Conservation (phyloP, 2,329 filamentous ascomycete species). For the Cucurbitaria berberidis region DNA sequence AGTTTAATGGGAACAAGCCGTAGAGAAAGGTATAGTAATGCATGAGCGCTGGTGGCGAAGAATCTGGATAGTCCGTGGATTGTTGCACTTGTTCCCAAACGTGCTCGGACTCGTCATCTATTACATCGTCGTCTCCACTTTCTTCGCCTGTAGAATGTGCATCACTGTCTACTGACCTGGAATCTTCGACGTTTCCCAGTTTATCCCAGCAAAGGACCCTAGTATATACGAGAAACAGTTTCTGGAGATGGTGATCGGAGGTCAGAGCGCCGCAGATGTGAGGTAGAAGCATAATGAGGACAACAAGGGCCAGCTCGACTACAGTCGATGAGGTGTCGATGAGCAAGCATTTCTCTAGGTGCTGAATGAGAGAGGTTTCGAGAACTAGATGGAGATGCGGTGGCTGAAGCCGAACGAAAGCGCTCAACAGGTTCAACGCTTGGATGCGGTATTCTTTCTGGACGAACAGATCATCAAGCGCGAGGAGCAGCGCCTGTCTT, state of each 20-base stretch:
- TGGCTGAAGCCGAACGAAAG: constrained; percentile 77
- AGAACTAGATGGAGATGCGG: constrained; percentile 77
- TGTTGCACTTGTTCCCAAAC: constrained; percentile 70
- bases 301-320: constrained; percentile 75
- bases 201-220: constrained; percentile 80
- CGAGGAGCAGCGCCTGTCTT: constrained; percentile 67
- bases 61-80: constrained; percentile 61
- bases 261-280: constrained; percentile 78
- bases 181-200: constrained; percentile 44
- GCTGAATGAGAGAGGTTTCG: constrained; percentile 73
- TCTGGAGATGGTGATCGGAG: constrained; percentile 65
- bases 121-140: constrained; percentile 47
- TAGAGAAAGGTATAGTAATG: constrained; percentile 84
- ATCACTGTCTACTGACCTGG: constrained; percentile 5
- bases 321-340: constrained; percentile 78
- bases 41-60: constrained; percentile 68
- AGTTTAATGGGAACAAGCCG: constrained; percentile 82
- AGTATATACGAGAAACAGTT: constrained; percentile 81
- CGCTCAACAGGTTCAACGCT: constrained; percentile 70
- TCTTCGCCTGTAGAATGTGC: constrained; percentile 34
- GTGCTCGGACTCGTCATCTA: constrained; percentile 34
- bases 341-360: constrained; percentile 75
- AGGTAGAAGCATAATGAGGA: constrained; percentile 80
- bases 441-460: constrained; percentile 68
- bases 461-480: constrained; percentile 70